Evolutionary conservation across 176 grass and related monocot species (phyloP), one percentile per base, ranked within the genome.

Genomic region (Paspalum vaginatum): DNA sequence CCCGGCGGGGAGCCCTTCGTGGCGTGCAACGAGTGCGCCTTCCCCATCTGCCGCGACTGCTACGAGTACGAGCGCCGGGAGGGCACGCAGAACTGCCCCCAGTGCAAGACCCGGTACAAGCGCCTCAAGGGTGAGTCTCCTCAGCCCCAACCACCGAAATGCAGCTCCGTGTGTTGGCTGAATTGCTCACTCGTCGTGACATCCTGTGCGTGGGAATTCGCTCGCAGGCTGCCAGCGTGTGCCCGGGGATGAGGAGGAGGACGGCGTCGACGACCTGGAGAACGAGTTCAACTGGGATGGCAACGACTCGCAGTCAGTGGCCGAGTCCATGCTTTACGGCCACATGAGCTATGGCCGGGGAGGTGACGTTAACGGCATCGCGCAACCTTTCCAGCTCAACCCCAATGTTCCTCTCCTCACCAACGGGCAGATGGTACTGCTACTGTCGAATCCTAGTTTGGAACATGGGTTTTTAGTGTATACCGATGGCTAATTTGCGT

Each of bases 181-280:
- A n/a, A n/a, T n/a, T n/a, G n/a, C n/a, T n/a, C n/a, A n/a, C n/a
- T n/a, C n/a, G n/a, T n/a, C n/a, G n/a, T n/a, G n/a, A n/a, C n/a
- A n/a, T n/a, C n/a, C n/a, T n/a, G n/a, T n/a, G n/a, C n/a, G n/a
- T n/a, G n/a, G n/a, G n/a, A n/a, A n/a, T n/a, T n/a, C n/a, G 57
- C 13, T 66, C 11, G 58, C 77, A 86, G 94, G 94, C 72, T 97
- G 84, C 45, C 72, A 84, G 57, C 88, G 94, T 21, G 94, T 97
- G 26, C 46, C 91, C n/a, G 94, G 94, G 5, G 94, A 97, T 11
- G 94, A 97, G 65, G 94, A 97, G 76, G 94, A 97, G 88, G 94
- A 97, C 41, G 94, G 65, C 62, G 83, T 91, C 39, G 94, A 97
- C 71, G 94, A 97, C 81, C 88, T 97, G 6, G 94, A 93, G 73